A percentile compares a stretch with the other conserved stretches of the same genome.
Evolutionary conservation across 2,329 filamentous ascomycete genomes (phyloP).

Genomic region (Xylariomycetidae sp.): DNA sequence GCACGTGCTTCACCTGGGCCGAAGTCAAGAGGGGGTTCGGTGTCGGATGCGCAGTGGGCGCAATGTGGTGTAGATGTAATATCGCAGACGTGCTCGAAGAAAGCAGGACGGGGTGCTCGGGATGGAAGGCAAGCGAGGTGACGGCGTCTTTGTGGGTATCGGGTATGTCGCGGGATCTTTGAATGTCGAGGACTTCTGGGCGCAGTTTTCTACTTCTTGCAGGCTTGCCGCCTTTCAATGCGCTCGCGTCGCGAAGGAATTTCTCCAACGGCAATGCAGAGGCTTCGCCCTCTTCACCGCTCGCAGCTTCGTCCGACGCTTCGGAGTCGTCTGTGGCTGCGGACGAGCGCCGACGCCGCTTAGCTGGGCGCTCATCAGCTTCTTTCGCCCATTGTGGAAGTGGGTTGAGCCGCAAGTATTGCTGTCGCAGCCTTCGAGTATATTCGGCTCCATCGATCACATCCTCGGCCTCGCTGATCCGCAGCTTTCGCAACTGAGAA

Average conservation of each 20-base stretch:
- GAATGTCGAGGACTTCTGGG: constrained; percentile 85
- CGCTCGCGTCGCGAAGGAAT: constrained; percentile 69
- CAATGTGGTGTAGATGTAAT: constrained; percentile 83
- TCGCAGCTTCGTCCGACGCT: constrained; percentile 18
- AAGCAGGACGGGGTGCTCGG: constrained; percentile 78
- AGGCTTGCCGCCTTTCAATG: constrained; percentile 51
- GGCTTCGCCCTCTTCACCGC: constrained; percentile 39
- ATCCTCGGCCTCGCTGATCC: constrained; percentile 76
- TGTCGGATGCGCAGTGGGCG: constrained; percentile 64
- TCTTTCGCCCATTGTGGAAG: constrained; percentile 54
- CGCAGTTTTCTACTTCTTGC: constrained; percentile 65
- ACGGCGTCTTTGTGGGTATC: constrained; percentile 73
- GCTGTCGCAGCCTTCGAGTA: constrained; percentile 68
- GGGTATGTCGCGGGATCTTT: constrained; percentile 79
- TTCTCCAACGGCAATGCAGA: constrained; percentile 71
- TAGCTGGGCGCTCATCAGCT: constrained; percentile 42
- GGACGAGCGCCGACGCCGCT: constrained; percentile 46
- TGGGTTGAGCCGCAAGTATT: constrained; percentile 59
- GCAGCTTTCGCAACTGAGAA: constrained; percentile 73
- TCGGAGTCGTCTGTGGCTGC: constrained; percentile 34
- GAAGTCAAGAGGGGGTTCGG: constrained; percentile 89
- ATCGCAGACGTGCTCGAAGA: constrained; percentile 83
- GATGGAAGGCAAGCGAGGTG: constrained; percentile 83
- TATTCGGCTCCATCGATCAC: constrained; percentile 84
- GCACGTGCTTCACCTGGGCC: constrained; percentile 76